These are phyloP conservation scores for Blastomyces emzantsi DNA, from an alignment of 2,329 filamentous ascomycete genomes.

Conservation along the genomic window DNA sequence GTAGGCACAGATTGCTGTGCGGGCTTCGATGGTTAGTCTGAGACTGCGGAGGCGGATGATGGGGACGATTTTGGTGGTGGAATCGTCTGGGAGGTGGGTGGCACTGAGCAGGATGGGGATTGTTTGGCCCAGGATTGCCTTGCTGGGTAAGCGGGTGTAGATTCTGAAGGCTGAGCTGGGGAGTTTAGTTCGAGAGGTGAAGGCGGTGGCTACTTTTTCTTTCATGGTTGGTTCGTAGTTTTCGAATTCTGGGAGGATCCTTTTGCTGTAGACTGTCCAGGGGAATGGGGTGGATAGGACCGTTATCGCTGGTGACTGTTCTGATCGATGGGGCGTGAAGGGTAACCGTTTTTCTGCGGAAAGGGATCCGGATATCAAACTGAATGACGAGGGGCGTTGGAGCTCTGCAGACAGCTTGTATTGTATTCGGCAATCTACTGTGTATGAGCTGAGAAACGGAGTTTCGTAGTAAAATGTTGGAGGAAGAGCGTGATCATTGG, in stretches of 20 bases:
- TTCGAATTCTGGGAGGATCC: slow-evolving; percentile 8
- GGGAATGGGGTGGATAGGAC: not conserved
- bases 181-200: not conserved
- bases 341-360: not conserved
- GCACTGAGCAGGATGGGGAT: slow-evolving; percentile 1
- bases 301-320: not conserved
- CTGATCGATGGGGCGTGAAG: not conserved
- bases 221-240: slow-evolving; percentile 3
- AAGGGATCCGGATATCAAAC: not conserved
- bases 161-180: slow-evolving; percentile 8
- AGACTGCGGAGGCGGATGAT: not conserved
- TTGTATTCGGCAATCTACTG: not conserved
- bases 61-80: slow-evolving; percentile 4
- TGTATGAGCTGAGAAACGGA: too few species aligned
- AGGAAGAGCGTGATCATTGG: not conserved
- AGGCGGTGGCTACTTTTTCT: slow-evolving; percentile 3
- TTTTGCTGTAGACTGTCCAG: not conserved
- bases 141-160: not conserved
- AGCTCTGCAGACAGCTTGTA: slow-evolving; percentile 3
- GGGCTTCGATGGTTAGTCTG: not conserved
- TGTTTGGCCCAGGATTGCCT: not conserved
- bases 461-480: not conserved
- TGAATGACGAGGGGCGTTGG: not conserved
- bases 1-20: not conserved
- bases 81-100: not conserved